These are phyloP conservation scores for Telfairia occidentalis DNA, from an alignment of 331 rosid genomes.

Conservation along the genomic window DNA sequence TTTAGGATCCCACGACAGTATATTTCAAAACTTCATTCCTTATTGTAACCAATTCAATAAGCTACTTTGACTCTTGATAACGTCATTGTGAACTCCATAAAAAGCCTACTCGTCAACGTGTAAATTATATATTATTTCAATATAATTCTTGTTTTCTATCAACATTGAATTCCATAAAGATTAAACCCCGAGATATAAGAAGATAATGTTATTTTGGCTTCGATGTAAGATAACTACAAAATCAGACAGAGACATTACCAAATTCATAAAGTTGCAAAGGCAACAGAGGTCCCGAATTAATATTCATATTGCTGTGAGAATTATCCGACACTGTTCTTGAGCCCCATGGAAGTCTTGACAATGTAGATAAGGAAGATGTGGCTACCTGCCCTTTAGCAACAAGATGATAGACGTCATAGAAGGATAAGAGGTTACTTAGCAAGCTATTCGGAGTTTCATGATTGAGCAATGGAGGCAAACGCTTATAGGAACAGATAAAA, in stretches of 20 bases:
- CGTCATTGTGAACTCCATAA: neutral
- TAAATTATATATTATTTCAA: neutral
- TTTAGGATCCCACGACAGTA: neutral
- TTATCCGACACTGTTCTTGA: slow-evolving; percentile 30
- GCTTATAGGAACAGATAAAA: neutral
- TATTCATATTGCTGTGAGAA: slow-evolving; percentile 20
- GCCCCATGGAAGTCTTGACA: slow-evolving; percentile 89
- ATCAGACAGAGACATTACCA: slow-evolving; percentile 35
- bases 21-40: neutral
- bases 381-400: slow-evolving; percentile 34
- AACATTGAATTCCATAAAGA: neutral
- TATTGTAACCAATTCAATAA: neutral
- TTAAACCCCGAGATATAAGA: neutral
- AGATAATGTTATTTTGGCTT: neutral
- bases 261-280: slow-evolving; percentile 80
- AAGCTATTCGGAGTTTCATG: neutral
- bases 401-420: slow-evolving; percentile 13
- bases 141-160: neutral
- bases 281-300: slow-evolving; percentile 31
- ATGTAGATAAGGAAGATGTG: slow-evolving; percentile 62
- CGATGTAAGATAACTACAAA: neutral
- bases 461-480: neutral
- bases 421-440: slow-evolving; percentile 8
- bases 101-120: neutral
- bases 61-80: neutral